Base-by-base conservation (phyloP, 768 basidiomycete genomes). In the Collybiopsis luxurians region DNA sequence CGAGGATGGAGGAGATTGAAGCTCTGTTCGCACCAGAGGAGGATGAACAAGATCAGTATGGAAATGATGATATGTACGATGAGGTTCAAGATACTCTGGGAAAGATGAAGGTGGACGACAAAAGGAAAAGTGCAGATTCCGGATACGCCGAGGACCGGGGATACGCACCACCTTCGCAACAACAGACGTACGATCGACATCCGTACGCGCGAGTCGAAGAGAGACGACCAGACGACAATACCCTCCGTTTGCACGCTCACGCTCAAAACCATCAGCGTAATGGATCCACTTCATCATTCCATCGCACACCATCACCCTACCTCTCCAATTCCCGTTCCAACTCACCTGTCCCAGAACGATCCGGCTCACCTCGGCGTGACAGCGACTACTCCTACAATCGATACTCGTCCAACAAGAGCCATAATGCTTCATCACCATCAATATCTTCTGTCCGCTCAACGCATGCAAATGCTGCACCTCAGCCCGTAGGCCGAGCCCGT, bases 91-190 rank as follows among this genome's bases (percentile, higher is more conserved):
- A 81, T 42, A 76, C 79, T 38, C 68, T 88, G 60, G 76, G 78
- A 27, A 77, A 76, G 52, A 69, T 89, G 64, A 75, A 72, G 40
- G 65, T 83, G 57, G 72, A 72, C 6, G 66, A 70, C n/a, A 76
- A 73, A n/a, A 73, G 73, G 7, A 73, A 62, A 55, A 87, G 83
- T 61, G 86, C 86, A 52, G 82, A 76, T 3, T 90, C 89, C 0
- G 84, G 89, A 17, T 87, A 87, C 24, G 45, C 30, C 57, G 84
- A 79, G 44, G 83, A 87, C 55, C 83, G 81, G 61, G 77, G 77
- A 36, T 80, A 81, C 61, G 74, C 74, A 6, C 71, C 74, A 27
- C 77, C 80, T 31, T 72, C 77, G 2, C 76, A 76, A 57, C 69
- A 68, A 42, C 69, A 70, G 54, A 60, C 67, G 11, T 66, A 71